phyloP scores from a whole-genome alignment of 2,329 filamentous ascomycete genomes.

The Cytospora piceicola region DNA sequence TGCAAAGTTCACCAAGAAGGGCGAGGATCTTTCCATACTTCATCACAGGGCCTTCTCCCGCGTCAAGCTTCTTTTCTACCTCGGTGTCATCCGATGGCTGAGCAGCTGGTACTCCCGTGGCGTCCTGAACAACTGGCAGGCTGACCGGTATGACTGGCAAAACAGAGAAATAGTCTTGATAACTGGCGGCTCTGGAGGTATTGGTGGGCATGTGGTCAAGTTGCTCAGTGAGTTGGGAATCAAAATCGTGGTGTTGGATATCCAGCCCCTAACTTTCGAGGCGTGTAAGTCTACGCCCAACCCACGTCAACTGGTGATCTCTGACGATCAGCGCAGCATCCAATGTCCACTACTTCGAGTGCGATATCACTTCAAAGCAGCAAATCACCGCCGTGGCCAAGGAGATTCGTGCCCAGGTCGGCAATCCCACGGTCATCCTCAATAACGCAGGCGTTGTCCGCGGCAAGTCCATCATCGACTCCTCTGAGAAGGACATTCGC shows the following conservation, averaged over 20 bases:
- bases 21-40: conserved; percentile 56
- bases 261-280: conserved; percentile 62
- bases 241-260: conserved; percentile 73
- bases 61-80: conserved; percentile 56
- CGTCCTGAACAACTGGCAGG: conserved; percentile 53
- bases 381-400: conserved; percentile 57
- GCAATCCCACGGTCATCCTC: conserved; percentile 70
- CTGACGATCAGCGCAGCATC: conserved; percentile 39
- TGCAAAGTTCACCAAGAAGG: conserved; percentile 65
- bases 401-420: conserved; percentile 58
- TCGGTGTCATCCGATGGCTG: conserved; percentile 54
- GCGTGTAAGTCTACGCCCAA: conserved; percentile 44
- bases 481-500: conserved; percentile 60
- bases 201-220: conserved; percentile 68
- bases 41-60: conserved; percentile 56
- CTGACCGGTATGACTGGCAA: conserved; percentile 65
- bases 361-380: conserved; percentile 66
- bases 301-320: conserved; percentile 25
- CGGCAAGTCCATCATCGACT: conserved; percentile 64
- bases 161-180: conserved; percentile 70
- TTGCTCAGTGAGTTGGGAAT: conserved; percentile 67
- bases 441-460: conserved; percentile 71
- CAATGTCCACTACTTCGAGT: conserved; percentile 69
- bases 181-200: conserved; percentile 75
- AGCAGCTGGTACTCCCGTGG: conserved; percentile 57